Percentiles rank a stretch among this genome's conserved stretches.
phyloP scores from a whole-genome alignment of 1,284 basidiomycete genomes.

The Apiotrichum porosum region DNA sequence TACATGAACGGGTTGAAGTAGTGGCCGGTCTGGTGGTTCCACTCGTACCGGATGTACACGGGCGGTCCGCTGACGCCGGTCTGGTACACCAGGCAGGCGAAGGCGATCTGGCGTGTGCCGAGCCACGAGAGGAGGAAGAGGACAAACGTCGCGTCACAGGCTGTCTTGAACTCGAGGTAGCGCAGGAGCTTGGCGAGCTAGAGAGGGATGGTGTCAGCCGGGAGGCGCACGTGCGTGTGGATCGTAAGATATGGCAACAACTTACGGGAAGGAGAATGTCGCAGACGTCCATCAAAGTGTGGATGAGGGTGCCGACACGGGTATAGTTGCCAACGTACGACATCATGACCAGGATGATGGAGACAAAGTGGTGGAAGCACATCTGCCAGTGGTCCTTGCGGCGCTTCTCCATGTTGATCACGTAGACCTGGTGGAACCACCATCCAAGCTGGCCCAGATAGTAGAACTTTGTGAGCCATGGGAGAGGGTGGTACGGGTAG shows the following conservation, averaged over 20 bases:
- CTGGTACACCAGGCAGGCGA: slow-evolving; percentile 64
- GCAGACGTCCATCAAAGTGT: slow-evolving; percentile 88
- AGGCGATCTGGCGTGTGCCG: slow-evolving; percentile 74
- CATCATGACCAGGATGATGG: slow-evolving; percentile 66
- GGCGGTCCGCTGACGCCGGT: slow-evolving; percentile 54
- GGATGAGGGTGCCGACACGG: slow-evolving; percentile 78
- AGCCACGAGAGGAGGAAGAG: slow-evolving; percentile 86
- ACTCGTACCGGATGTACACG: slow-evolving; percentile 54
- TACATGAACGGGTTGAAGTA: slow-evolving; percentile 56
- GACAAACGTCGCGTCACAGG: slow-evolving; percentile 73
- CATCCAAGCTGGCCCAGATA: slow-evolving; percentile 89
- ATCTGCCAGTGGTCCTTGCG: slow-evolving; percentile 93
- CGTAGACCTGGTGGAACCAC: slow-evolving; percentile 86
- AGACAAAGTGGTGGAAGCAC: slow-evolving; percentile 92
- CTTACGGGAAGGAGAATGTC: slow-evolving; percentile 87
- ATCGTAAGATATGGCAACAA: slow-evolving; percentile 25
- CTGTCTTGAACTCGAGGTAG: slow-evolving; percentile 65
- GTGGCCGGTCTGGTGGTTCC: slow-evolving; percentile 59
- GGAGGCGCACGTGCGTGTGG: too few relatives aligned
- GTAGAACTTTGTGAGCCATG: slow-evolving; percentile 78
- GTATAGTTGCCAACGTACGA: slow-evolving; percentile 84
- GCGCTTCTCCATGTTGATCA: slow-evolving; percentile 87
- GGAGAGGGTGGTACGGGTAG: slow-evolving; percentile 76
- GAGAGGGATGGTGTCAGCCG: background rate
- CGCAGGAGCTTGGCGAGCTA: slow-evolving; percentile 83